Evolutionary conservation across 2,329 filamentous ascomycete genomes (phyloP).

Genomic region (Coniochaeta prunicola): DNA sequence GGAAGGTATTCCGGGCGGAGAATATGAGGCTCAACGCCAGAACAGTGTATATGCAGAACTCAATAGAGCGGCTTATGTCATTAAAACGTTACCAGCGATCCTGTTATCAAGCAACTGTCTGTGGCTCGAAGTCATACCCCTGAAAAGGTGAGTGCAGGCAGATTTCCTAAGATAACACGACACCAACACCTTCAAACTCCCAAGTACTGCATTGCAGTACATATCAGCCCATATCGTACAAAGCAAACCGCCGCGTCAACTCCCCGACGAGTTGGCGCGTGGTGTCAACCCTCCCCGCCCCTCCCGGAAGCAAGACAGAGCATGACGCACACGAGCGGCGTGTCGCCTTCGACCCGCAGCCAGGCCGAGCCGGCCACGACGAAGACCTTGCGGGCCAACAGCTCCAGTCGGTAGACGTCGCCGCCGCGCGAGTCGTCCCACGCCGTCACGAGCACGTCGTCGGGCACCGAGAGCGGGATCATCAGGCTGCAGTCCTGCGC

Average conservation of each 20-base stretch:
- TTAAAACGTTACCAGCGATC: neutral
- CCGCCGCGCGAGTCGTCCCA: neutral
- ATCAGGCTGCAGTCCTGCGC: constrained; percentile 1
- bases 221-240: neutral
- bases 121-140: neutral
- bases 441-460: neutral
- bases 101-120: neutral
- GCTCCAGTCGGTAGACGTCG: neutral
- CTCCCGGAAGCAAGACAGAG: neutral
- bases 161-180: no score
- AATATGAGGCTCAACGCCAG: neutral
- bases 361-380: neutral
- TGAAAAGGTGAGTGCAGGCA: no score
- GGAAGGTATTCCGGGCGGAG: neutral
- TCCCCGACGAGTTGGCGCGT: neutral
- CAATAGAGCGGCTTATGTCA: neutral
- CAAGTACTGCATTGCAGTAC: no score
- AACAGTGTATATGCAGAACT: neutral
- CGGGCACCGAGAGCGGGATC: neutral
- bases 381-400: neutral
- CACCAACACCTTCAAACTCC: no score
- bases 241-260: neutral
- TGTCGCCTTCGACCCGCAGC: neutral
- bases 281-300: neutral
- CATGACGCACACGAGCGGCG: neutral